A percentile compares a stretch with the other conserved stretches of the same genome.
These are phyloP conservation scores for Sporothrix euskadiensis DNA, from an alignment of 2,329 filamentous ascomycete species.

Conservation along the genomic window DNA sequence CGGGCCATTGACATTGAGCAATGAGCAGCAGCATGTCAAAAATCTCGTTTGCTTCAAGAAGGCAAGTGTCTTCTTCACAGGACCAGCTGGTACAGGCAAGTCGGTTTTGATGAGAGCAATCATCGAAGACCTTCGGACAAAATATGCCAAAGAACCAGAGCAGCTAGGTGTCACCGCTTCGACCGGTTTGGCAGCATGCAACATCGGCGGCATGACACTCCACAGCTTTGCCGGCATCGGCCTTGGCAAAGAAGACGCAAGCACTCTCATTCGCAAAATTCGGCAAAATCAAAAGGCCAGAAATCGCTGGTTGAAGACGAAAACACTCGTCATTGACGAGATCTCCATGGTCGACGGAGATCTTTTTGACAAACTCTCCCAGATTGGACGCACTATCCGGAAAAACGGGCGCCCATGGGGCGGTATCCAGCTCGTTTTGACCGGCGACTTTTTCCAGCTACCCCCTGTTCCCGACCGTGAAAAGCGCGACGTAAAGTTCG, in stretches of 20 bases:
- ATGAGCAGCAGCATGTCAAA: slow-evolving; percentile 82
- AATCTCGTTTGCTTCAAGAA: slow-evolving; percentile 76
- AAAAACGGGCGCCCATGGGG: slow-evolving; percentile 94
- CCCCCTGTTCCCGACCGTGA: slow-evolving; percentile 84
- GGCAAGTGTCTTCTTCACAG: slow-evolving; percentile 96
- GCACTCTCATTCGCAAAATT: slow-evolving; percentile 84
- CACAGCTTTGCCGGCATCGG: slow-evolving; percentile 97
- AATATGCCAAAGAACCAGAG: slow-evolving; percentile 74
- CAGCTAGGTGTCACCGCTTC: slow-evolving; percentile 91
- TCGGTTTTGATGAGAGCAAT: slow-evolving; percentile 93
- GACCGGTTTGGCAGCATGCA: slow-evolving; percentile 92
- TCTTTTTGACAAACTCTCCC: slow-evolving; percentile 91
- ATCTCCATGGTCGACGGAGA: slow-evolving; percentile 99
- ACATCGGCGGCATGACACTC: slow-evolving; percentile 91
- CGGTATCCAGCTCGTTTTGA: slow-evolving; percentile 92
- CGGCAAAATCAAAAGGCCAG: slow-evolving; percentile 84
- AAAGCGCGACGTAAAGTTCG: slow-evolving; percentile 74
- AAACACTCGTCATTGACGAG: slow-evolving; percentile 87
- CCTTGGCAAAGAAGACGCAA: slow-evolving; percentile 83
- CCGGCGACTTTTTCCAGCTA: slow-evolving; percentile 96
- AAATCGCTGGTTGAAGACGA: slow-evolving; percentile 84
- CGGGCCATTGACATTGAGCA: slow-evolving; percentile 69
- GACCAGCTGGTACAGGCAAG: slow-evolving; percentile 94
- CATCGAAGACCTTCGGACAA: slow-evolving; percentile 75
- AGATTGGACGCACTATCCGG: slow-evolving; percentile 78